Evolutionary conservation across 192 early-diverging fungal species (phyloP), one percentile per base, ranked within the genome.

Genomic region (Cladochytrium replicatum): DNA sequence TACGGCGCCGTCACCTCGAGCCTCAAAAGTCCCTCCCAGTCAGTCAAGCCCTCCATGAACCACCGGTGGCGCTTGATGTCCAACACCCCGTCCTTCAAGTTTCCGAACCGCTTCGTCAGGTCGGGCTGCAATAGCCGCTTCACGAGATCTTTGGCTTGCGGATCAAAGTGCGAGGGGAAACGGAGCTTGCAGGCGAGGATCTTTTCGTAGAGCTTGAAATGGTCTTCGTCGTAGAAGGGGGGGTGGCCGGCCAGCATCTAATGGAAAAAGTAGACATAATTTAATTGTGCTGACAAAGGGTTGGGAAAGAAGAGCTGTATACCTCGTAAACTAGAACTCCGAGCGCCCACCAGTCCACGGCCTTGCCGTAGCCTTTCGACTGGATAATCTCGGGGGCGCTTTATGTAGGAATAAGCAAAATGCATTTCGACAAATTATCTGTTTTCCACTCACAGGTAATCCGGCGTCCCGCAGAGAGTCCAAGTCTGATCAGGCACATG

Each of bases 21-120:
- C 9, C 67, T 67, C 21, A 74, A 69, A 41, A 98, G 69, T 40
- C 72, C 72, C 49, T 82, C 76, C 88, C 89, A 97, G 58, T 97
- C 89, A 6, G 94, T 76, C 8, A 86, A 89, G 29, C 84, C 82
- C 23, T 82, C 83, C 6, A 75, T 60, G 59, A 97, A 95, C 94
- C 94, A 97, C 50, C 73, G 74, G 69, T 97, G 94, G 48, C 72
- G 68, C 69, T 95, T 93, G 64, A 97, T 95, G 65, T 97, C 92
- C 1, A 77, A 66, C 27, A 75, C 77, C 1, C 86, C 86, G 39
- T 75, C 77, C 41, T 75, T 60, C 57, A 88, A 62, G 54, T 88
- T 88, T 34, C 85, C 86, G 60, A 73, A 87, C 22, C 86, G 80
- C 52, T 85, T 82, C 6, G 86, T 78, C 29, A 87, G 49, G 52